Percentiles rank a stretch among this genome's conserved stretches.
Evolutionary conservation across 75 land plant species (phyloP).

Genomic region (Cryptomeria japonica): DNA sequence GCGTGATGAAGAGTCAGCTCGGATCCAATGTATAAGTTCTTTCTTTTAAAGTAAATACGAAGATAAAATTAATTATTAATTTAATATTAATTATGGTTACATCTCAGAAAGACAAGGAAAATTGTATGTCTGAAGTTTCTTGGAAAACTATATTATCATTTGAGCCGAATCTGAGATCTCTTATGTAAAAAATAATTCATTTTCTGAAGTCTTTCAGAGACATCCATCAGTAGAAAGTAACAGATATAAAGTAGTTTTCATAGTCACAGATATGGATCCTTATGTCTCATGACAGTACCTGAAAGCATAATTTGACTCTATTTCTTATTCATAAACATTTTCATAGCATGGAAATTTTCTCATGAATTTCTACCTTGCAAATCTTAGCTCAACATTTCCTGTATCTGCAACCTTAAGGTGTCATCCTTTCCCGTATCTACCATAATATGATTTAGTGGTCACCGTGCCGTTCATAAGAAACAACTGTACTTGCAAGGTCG

Average conservation of each 20-base stretch:
- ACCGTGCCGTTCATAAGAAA: neutral
- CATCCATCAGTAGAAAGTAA: no score
- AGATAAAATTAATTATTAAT: neutral
- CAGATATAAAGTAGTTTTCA: no score
- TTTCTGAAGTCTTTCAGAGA: no score
- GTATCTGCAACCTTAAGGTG: neutral
- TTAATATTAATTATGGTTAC: neutral
- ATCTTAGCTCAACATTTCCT: neutral
- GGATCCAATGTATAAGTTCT: conserved; percentile 68
- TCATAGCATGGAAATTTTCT: neutral
- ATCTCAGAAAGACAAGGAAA: neutral
- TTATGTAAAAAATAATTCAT: neutral
- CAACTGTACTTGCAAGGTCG: conserved; percentile 39
- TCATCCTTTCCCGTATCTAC: neutral
- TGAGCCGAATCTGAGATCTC: neutral
- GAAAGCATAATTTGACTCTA: neutral
- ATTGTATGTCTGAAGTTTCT: neutral
- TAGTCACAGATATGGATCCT: neutral
- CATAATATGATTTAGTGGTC: neutral
- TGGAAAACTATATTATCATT: neutral
- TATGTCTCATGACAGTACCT: neutral
- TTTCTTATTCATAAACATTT: neutral
- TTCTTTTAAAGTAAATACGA: neutral
- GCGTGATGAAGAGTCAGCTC: conserved; percentile 88
- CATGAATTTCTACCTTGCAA: neutral